Conservation (phyloP, 208 protist species). For the Acanthamoeba royreba region DNA sequence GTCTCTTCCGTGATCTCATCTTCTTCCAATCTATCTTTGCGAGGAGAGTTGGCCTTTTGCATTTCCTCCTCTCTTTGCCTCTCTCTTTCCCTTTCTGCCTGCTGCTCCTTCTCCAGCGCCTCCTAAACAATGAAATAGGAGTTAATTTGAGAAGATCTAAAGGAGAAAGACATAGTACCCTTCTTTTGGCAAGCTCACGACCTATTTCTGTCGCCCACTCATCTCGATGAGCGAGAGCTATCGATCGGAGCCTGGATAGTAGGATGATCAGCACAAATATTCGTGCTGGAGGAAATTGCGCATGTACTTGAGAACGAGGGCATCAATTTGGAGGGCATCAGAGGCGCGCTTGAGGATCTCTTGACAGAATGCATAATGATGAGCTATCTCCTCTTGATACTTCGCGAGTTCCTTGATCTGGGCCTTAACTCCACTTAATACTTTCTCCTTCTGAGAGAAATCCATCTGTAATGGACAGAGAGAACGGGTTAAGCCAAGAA, state of each 20-base stretch:
- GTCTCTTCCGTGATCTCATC: background rate
- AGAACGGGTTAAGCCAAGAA: too few species aligned
- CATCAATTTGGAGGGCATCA: background rate
- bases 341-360: conserved; percentile 5
- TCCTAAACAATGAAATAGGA: background rate
- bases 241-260: background rate
- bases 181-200: background rate
- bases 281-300: too few species aligned
- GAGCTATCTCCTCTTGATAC: background rate
- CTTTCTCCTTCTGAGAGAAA: background rate
- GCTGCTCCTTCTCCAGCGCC: background rate
- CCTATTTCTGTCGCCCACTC: background rate
- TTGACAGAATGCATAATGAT: background rate
- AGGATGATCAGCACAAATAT: too few species aligned
- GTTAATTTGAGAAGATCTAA: background rate
- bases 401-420: conserved; percentile 34
- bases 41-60: background rate
- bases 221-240: background rate
- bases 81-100: too few species aligned
- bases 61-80: background rate
- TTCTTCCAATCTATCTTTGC: background rate
- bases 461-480: too few species aligned
- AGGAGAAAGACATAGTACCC: background rate
- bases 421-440: background rate
- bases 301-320: background rate